Conservation (phyloP, 305 asterid genomes). For the Solanum chacoense region DNA sequence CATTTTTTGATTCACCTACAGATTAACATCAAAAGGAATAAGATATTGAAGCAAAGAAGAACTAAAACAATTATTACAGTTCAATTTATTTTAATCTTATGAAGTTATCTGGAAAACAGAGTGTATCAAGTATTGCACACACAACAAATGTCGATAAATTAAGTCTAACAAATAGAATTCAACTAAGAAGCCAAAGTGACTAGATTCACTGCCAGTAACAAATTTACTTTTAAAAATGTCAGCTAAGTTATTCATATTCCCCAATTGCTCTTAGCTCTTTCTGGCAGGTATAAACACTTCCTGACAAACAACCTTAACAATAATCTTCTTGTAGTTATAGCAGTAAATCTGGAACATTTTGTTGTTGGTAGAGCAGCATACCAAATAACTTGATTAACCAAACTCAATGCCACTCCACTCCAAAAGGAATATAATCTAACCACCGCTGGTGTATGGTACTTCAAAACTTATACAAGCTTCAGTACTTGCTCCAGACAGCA, state of each 20-base stretch:
- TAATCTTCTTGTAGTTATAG: not conserved
- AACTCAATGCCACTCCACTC: not conserved
- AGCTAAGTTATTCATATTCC: not conserved
- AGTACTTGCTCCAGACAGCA: not conserved
- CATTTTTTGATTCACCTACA: slow-evolving; percentile 44
- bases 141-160: not conserved
- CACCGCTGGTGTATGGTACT: not conserved
- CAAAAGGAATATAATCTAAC: not conserved
- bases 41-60: not conserved
- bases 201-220: not conserved
- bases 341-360: not conserved
- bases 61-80: not conserved
- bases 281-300: not conserved
- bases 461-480: not conserved
- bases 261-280: not conserved
- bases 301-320: not conserved
- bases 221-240: not conserved
- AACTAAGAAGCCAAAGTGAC: not conserved
- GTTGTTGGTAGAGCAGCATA: not conserved
- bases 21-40: slow-evolving; percentile 40
- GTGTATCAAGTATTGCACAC: not conserved
- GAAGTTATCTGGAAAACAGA: not conserved
- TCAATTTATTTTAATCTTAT: not conserved
- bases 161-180: not conserved
- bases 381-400: not conserved